Evolutionary conservation across 1,139 yeast genomes (phyloP).

Genomic region (Yamadazyma diospyri): DNA sequence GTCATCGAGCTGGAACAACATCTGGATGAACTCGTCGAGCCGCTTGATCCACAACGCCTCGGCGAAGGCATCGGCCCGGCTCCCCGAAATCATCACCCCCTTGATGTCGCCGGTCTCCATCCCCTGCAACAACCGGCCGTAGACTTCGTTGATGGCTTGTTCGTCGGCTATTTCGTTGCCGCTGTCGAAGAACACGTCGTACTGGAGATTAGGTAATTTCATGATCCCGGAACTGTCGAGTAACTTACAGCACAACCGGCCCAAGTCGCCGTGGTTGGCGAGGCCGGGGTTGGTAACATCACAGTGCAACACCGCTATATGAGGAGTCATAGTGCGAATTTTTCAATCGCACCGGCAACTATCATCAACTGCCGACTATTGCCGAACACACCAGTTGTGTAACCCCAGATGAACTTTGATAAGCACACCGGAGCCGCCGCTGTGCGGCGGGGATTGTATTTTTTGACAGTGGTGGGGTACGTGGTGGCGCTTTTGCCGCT

Average conservation of each 20-base stretch:
- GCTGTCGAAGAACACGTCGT: conserved; percentile 39
- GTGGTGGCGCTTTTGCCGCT: conserved; percentile 22
- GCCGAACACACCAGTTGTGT: too few species aligned
- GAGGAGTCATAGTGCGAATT: conserved; percentile 15
- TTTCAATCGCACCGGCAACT: too few species aligned
- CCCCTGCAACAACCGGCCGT: conserved; percentile 17
- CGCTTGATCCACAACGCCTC: conserved; percentile 49
- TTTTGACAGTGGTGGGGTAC: conserved; percentile 15
- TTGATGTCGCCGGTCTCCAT: conserved; percentile 32
- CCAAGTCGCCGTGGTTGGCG: conserved; percentile 47
- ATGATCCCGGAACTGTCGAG: conserved; percentile 17
- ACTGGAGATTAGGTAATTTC: conserved; percentile 26
- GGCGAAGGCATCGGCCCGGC: conserved; percentile 58
- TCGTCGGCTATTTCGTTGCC: conserved; percentile 28
- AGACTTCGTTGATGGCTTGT: conserved; percentile 14
- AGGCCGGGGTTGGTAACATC: conserved; percentile 39
- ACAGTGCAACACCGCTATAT: conserved; percentile 45
- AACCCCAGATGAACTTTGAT: too few species aligned
- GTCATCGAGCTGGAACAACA: conserved; percentile 20
- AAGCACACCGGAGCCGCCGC: conserved; percentile 5
- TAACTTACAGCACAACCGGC: conserved; percentile 40
- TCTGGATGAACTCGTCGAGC: conserved; percentile 42
- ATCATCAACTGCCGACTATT: too few species aligned
- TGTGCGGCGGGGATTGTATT: conserved; percentile 19
- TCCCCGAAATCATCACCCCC: conserved; percentile 63